A percentile compares a stretch with the other conserved stretches of the same genome.
phyloP scores from a whole-genome alignment of 2,329 filamentous ascomycete species.

The Diaporthe vexans region DNA sequence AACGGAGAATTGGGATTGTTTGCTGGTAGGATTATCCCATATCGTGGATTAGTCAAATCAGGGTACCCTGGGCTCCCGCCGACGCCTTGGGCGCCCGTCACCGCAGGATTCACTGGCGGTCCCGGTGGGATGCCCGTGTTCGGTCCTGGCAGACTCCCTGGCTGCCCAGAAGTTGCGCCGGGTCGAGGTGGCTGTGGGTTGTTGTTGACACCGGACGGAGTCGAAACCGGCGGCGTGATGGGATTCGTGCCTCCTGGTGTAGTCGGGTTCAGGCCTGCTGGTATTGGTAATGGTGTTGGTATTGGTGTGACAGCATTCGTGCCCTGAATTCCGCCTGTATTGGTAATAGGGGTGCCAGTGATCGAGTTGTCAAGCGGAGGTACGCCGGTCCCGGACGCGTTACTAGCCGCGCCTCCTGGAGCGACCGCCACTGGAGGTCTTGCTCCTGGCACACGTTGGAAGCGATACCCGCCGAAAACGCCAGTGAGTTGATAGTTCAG shows the following conservation, averaged over 20 bases:
- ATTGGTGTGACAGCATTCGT: too few relatives aligned
- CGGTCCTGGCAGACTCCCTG: neutral
- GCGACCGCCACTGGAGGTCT: neutral
- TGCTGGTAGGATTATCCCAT: neutral
- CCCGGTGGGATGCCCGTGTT: neutral
- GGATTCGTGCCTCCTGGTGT: too few relatives aligned
- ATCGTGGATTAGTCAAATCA: neutral
- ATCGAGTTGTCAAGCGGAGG: neutral
- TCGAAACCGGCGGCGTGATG: too few relatives aligned
- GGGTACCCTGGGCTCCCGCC: neutral
- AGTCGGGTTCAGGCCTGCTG: too few relatives aligned
- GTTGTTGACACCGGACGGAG: too few relatives aligned
- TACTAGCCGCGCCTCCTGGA: neutral
- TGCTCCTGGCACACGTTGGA: conserved; percentile 1
- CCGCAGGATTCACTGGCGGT: neutral
- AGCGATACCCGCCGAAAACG: conserved; percentile 1
- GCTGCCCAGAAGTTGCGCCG: too few relatives aligned
- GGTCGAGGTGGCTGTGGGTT: neutral
- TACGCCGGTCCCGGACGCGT: neutral
- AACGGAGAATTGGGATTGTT: neutral
- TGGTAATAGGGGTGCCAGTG: neutral
- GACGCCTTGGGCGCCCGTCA: too few relatives aligned
- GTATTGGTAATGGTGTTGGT: too few relatives aligned
- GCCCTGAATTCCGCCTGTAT: neutral
- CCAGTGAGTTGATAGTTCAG: neutral